A percentile compares a stretch with the other conserved stretches of the same genome.
Evolutionary conservation across 257 asterid genomes (phyloP).

Genomic region (Solanum etuberosum): DNA sequence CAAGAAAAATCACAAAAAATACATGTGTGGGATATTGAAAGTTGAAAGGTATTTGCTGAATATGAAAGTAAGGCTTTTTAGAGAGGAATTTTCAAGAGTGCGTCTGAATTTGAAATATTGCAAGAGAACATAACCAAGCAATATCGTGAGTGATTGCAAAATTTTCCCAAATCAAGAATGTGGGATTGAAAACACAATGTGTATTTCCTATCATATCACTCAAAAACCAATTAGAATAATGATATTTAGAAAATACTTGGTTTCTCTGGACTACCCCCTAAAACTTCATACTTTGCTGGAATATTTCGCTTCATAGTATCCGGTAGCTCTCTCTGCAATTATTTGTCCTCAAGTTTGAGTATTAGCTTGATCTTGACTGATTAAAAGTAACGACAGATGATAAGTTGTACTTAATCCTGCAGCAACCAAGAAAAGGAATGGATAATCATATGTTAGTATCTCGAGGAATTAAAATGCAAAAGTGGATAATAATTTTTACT

Average conservation of each 20-base stretch:
- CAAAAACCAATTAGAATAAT: slow-evolving; percentile 50
- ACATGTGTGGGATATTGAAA: no score
- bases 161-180: neutral
- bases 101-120: neutral
- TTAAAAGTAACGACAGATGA: slow-evolving; percentile 45
- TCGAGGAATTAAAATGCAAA: neutral
- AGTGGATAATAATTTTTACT: neutral
- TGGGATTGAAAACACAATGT: neutral
- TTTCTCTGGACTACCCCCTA: slow-evolving; percentile 92
- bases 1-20: no score
- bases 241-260: slow-evolving; percentile 85
- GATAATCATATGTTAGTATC: slow-evolving; percentile 5
- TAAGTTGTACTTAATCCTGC: slow-evolving; percentile 73
- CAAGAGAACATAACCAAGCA: neutral
- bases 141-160: neutral
- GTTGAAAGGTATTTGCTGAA: no score
- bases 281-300: slow-evolving; percentile 70
- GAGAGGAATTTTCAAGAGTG: neutral
- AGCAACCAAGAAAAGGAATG: slow-evolving; percentile 32
- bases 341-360: slow-evolving; percentile 29
- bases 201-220: slow-evolving; percentile 19
- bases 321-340: slow-evolving; percentile 80
- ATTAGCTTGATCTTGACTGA: slow-evolving; percentile 48
- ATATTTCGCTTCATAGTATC: slow-evolving; percentile 77
- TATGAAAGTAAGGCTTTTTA: no score